A percentile compares a stretch with the other conserved stretches of the same genome.
phyloP scores from a whole-genome alignment of 1,139 yeast species.

The Candida sanyaensis region DNA sequence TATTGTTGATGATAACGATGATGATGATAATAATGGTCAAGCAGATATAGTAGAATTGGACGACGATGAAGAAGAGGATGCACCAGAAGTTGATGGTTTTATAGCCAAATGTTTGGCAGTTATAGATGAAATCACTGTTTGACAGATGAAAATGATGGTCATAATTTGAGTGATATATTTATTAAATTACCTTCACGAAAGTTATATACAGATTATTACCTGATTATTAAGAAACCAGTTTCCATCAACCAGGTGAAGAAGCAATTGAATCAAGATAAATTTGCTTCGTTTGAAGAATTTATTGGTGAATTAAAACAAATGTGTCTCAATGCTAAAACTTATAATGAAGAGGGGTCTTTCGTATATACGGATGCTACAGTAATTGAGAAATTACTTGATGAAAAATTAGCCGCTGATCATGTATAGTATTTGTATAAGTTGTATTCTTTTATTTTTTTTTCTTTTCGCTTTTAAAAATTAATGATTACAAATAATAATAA shows the following conservation, averaged over 20 bases:
- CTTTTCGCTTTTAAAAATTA: no score
- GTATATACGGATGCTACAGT: constrained; percentile 70
- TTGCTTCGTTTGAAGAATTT: constrained; percentile 56
- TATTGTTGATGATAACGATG: constrained; percentile 18
- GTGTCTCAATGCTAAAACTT: constrained; percentile 77
- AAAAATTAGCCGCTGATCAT: neutral
- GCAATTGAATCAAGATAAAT: constrained; percentile 53
- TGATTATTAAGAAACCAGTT: constrained; percentile 60
- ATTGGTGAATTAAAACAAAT: constrained; percentile 60
- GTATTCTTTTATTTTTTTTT: no score
- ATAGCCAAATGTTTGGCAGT: constrained; percentile 26
- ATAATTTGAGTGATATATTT: constrained; percentile 57
- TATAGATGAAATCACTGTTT: constrained; percentile 38
- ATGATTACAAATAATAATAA: no score
- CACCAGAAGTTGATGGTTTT: constrained; percentile 18
- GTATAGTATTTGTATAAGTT: no score
- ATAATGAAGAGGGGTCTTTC: constrained; percentile 83
- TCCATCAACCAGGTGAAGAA: constrained; percentile 59
- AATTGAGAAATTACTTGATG: constrained; percentile 44
- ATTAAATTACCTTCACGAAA: constrained; percentile 67
- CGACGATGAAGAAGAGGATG: constrained; percentile 19
- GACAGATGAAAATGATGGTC: constrained; percentile 44
- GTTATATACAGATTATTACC: constrained; percentile 71
- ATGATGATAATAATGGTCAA: constrained; percentile 24
- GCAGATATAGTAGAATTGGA: constrained; percentile 20